Percentiles rank a stretch among this genome's conserved stretches.
phyloP scores from a whole-genome alignment of 345 rosid species.

The Citrus hindsii region DNA sequence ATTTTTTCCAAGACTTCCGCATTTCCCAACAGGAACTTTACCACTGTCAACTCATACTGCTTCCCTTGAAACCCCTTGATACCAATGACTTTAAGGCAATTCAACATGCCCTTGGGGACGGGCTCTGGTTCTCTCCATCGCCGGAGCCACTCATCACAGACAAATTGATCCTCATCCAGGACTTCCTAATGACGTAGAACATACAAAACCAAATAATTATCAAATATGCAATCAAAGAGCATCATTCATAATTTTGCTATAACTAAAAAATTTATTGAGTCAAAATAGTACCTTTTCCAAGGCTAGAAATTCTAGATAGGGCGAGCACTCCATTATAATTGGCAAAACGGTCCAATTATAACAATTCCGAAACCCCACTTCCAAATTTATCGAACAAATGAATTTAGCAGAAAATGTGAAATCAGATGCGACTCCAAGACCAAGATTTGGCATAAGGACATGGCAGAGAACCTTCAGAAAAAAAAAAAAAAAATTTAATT shows the following conservation, averaged over 20 bases:
- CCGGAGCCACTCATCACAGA: background rate
- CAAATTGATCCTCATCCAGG: background rate
- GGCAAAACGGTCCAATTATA: background rate
- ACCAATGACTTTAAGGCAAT: background rate
- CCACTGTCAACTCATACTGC: background rate
- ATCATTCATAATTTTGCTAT: background rate
- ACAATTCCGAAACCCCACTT: background rate
- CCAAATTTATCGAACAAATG: background rate
- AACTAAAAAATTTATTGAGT: background rate
- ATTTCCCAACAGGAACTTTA: background rate
- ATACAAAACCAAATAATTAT: background rate
- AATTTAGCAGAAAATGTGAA: background rate
- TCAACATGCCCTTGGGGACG: background rate
- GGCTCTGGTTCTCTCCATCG: background rate
- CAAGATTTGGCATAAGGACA: background rate
- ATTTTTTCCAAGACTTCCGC: background rate
- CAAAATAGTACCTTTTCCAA: background rate
- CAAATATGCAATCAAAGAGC: background rate
- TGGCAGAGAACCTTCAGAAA: background rate
- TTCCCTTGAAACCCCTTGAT: background rate
- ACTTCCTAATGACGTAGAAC: background rate
- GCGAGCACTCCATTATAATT: background rate
- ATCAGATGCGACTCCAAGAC: background rate
- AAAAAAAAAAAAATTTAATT: background rate
- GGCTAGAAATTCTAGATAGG: constrained; percentile 2